Percentiles rank a stretch among this genome's conserved stretches.
Evolutionary conservation across 1,284 basidiomycete genomes (phyloP).

Genomic region (Kalmanozyma brasiliensis): DNA sequence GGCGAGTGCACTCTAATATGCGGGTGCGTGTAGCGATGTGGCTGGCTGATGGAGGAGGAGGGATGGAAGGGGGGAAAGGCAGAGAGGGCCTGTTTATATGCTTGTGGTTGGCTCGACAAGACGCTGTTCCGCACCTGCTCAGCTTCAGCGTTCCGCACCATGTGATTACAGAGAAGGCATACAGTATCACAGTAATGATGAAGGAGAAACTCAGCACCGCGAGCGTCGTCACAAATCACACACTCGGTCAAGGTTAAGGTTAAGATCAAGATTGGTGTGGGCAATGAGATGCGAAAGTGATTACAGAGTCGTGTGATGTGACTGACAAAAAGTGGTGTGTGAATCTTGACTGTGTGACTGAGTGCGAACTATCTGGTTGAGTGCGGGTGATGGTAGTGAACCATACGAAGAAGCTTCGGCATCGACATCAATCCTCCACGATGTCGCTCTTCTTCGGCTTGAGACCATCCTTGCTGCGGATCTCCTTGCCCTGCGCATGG

Average conservation of each 20-base stretch:
- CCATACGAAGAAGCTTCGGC: neutral
- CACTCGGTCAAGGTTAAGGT: neutral
- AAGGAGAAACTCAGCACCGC: too few relatives aligned
- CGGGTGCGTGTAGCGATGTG: too few relatives aligned
- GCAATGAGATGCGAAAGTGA: constrained; percentile 2
- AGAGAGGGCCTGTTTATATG: neutral
- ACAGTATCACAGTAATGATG: too few relatives aligned
- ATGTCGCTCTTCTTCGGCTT: constrained; percentile 63
- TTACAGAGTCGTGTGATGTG: neutral
- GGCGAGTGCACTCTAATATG: too few relatives aligned
- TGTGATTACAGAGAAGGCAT: too few relatives aligned
- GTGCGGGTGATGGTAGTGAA: too few relatives aligned
- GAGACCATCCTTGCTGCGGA: constrained; percentile 21
- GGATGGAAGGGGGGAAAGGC: neutral
- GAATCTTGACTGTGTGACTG: neutral
- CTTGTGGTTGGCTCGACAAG: neutral
- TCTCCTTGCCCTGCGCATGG: constrained; percentile 50
- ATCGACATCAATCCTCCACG: constrained; percentile 30
- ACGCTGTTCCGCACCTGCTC: too few relatives aligned
- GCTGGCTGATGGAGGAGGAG: constrained; percentile 1
- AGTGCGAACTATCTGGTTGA: too few relatives aligned
- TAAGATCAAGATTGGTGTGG: too few relatives aligned
- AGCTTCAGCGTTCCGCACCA: too few relatives aligned
- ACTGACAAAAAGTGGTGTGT: constrained; percentile 5
- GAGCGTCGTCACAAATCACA: neutral